A percentile compares a stretch with the other conserved stretches of the same genome.
These are phyloP conservation scores for Sporothrix phasma DNA, from an alignment of 2,329 filamentous ascomycete species.

Conservation along the genomic window DNA sequence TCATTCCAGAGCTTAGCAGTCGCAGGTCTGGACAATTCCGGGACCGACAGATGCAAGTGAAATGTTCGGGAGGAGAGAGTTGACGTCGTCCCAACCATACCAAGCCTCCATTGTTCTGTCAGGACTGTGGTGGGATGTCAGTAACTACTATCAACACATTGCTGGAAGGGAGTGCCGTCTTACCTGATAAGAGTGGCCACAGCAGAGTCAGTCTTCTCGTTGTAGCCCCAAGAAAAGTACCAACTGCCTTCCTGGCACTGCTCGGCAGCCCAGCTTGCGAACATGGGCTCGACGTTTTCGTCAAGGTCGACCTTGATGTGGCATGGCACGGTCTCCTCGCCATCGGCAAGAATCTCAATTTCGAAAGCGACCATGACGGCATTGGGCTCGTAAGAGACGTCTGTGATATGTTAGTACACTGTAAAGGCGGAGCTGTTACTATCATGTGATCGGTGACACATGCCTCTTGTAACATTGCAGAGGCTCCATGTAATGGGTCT, in stretches of 20 bases:
- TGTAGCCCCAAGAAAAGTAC: constrained; percentile 27
- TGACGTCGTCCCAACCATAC: constrained; percentile 21
- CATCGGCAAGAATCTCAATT: constrained; percentile 15
- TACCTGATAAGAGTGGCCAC: constrained; percentile 27
- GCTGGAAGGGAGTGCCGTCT: not conserved
- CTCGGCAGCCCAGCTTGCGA: constrained; percentile 22
- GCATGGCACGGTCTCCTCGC: constrained; percentile 17
- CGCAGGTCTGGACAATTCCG: constrained; percentile 14
- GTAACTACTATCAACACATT: not conserved
- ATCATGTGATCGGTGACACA: not conserved
- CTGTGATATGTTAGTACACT: not conserved
- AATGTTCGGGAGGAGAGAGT: constrained; percentile 3
- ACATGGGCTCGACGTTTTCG: constrained; percentile 15
- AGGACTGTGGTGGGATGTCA: constrained; percentile 10
- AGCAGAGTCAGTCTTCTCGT: constrained; percentile 22
- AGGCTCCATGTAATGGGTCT: constrained; percentile 10
- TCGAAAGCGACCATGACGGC: constrained; percentile 11
- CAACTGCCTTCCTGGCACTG: constrained; percentile 23
- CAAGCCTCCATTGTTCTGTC: constrained; percentile 16
- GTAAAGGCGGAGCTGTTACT: not conserved
- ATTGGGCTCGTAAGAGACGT: constrained; percentile 15
- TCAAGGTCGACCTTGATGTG: constrained; percentile 13
- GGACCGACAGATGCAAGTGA: constrained; percentile 13
- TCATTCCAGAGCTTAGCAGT: constrained; percentile 1
- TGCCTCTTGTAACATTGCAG: constrained; percentile 12